phyloP scores from a whole-genome alignment of 2,329 filamentous ascomycete species.

The Pezicula neosporulosa region DNA sequence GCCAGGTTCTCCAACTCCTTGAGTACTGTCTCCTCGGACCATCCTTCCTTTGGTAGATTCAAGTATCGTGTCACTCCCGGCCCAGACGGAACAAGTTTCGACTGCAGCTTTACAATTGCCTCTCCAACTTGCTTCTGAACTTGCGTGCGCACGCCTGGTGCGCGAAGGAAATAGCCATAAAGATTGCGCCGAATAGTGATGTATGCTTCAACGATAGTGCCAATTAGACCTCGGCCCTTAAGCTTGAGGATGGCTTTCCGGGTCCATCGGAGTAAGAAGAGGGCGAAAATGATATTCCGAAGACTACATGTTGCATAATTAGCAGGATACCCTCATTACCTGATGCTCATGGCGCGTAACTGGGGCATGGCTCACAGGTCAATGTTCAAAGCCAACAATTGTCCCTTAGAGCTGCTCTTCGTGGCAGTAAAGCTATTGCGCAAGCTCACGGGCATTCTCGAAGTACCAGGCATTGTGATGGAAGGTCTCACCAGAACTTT shows the following conservation, averaged over 20 bases:
- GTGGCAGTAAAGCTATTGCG: conserved; percentile 64
- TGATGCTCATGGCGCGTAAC: not conserved
- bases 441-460: conserved; percentile 68
- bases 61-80: conserved; percentile 71
- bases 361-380: conserved; percentile 55
- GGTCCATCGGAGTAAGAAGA: conserved; percentile 82
- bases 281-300: conserved; percentile 82
- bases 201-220: conserved; percentile 74
- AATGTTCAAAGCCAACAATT: conserved; percentile 59
- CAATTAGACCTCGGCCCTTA: conserved; percentile 82
- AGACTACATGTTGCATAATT: conserved; percentile 47
- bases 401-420: conserved; percentile 50
- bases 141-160: conserved; percentile 81
- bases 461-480: conserved; percentile 58
- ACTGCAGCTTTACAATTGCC: conserved; percentile 74
- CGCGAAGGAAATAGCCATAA: conserved; percentile 81
- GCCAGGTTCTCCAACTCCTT: conserved; percentile 76
- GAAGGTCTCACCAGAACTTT: not conserved
- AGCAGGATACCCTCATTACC: not conserved
- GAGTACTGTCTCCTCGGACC: conserved; percentile 73
- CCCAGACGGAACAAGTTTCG: conserved; percentile 74
- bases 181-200: conserved; percentile 64
- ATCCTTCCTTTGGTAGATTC: conserved; percentile 77
- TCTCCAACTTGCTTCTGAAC: conserved; percentile 83
- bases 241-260: conserved; percentile 80